Evolutionary conservation across 192 early-diverging fungal genomes (phyloP), one percentile per base, ranked within the genome.

Genomic region (Oehlia diaphana): DNA sequence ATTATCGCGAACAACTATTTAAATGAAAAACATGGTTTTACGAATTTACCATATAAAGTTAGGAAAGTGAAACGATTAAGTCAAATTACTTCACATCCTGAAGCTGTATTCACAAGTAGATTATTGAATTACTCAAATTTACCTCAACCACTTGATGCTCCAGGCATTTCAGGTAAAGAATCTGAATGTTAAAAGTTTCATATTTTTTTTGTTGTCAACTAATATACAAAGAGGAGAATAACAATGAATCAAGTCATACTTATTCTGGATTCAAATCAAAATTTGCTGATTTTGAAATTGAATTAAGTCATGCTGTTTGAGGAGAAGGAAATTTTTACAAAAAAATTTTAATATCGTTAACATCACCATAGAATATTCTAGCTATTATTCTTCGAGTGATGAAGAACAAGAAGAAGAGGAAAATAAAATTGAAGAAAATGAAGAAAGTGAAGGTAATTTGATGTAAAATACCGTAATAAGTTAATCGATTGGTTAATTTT

Each of bases 81-180:
- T 58, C 53, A 21, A 21, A 21, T 47, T 47, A 12, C 53, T 58
- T 58, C 53, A 58, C 67, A 69, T 69, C 67, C 67, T 16, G 19
- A 69, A 37, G 67, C 67, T 19, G 6, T 39, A 39, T 69, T 37
- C 10, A 31, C 67, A 28, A 69, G 67, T 39, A 31, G 67, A 69
- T 69, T 69, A 28, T 69, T 69, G 21, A 69, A 69, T 31, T 69
- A n/a, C 35, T 37, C 28, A n/a, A 69, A 69, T 69, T 39, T 69
- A 28, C 67, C 67, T 9, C 19, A 69, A 31, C 28, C 67, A 69
- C 14, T 19, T 19, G 37, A 69, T 3, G 37, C 31, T 58, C 53
- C 19, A 19, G 53, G n/a, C 21, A 58, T 58, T 58, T 58, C 53
- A 21, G 53, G 53, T 58, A 58, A 50, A 50, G 13, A 50, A 50